Evolutionary conservation across 73 alveolate species (phyloP), one percentile per base, ranked within the genome.

Genomic region (Paramecium pentaurelia): DNA sequence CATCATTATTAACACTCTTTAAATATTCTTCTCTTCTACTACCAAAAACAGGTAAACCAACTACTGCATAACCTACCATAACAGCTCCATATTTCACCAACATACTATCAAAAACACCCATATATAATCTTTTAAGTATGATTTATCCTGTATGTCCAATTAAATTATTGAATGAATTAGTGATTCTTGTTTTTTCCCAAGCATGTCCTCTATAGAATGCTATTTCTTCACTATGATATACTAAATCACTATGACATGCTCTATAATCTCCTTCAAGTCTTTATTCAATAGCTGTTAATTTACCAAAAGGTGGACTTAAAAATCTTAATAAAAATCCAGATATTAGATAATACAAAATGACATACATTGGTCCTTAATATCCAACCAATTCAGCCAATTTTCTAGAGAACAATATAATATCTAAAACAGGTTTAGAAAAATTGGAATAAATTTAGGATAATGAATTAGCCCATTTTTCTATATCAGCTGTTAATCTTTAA

Each of bases 31-130:
- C 96, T 37, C 84, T 88, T 32, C 95, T 88, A 20, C 97, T 95
- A 14, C 99, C 99, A 86, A 97, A 97, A 14, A 97, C 99, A 25
- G 99, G 99, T 36, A 97, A 95, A 11, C 99, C 99, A 18, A 97
- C 96, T 20, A 97, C 97, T 6, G 97, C 95, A 86, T 97, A 97
- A 20, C 99, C 99, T 8, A 96, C 98, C 93, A 97, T 92, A 38
- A 96, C 97, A 0, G 99, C 99, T n/a, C 99, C 99, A 84, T 97
- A 97, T 94, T 97, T 97, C 40, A 95, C 98, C 12, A 97, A 95
- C 98, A 97, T 93, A 58, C 98, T 92, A 83, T 97, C 99, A 73
- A 95, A 97, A 44, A 96, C 95, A 20, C 99, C 99, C 99, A 97
- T 97, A 86, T 91, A 93, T 93, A 97, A 89, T 84, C 97, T 92